Conservation (phyloP, 2,329 filamentous ascomycete species). For the Cordyceps pruinosa region DNA sequence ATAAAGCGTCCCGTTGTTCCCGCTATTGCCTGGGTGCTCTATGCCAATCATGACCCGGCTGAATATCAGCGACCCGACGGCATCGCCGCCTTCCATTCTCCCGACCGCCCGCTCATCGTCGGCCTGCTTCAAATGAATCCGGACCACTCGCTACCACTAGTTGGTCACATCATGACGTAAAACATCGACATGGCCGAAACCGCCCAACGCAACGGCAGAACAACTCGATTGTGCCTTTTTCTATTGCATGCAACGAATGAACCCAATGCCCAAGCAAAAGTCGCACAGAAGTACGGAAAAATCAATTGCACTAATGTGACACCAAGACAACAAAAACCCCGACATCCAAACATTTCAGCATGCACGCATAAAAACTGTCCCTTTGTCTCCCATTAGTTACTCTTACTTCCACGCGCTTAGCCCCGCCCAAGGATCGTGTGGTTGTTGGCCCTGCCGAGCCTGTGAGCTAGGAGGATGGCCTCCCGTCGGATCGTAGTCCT, state of each 20-base stretch:
- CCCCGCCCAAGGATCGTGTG: constrained; percentile 46
- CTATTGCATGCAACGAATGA: constrained; percentile 3
- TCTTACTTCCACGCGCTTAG: constrained; percentile 44
- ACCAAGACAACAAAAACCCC: background rate
- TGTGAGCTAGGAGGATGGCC: constrained; percentile 23
- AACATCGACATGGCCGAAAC: background rate
- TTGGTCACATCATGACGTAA: background rate
- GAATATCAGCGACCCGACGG: background rate
- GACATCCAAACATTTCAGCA: background rate
- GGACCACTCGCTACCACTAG: background rate
- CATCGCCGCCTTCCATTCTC: background rate
- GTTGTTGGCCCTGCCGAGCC: constrained; percentile 31
- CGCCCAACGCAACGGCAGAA: background rate
- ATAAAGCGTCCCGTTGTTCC: constrained; percentile 9
- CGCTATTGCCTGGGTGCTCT: background rate
- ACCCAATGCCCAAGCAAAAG: constrained; percentile 2
- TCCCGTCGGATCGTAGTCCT: constrained; percentile 24
- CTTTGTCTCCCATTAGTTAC: background rate
- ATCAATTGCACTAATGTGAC: background rate
- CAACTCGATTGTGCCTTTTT: background rate
- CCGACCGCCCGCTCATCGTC: background rate
- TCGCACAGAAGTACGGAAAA: background rate
- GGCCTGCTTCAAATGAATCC: background rate
- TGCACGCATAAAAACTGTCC: background rate
- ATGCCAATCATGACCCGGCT: constrained; percentile 1